A percentile compares a stretch with the other conserved stretches of the same genome.
phyloP scores from a whole-genome alignment of 345 rosid genomes.

The Gossypium rotundifolium region DNA sequence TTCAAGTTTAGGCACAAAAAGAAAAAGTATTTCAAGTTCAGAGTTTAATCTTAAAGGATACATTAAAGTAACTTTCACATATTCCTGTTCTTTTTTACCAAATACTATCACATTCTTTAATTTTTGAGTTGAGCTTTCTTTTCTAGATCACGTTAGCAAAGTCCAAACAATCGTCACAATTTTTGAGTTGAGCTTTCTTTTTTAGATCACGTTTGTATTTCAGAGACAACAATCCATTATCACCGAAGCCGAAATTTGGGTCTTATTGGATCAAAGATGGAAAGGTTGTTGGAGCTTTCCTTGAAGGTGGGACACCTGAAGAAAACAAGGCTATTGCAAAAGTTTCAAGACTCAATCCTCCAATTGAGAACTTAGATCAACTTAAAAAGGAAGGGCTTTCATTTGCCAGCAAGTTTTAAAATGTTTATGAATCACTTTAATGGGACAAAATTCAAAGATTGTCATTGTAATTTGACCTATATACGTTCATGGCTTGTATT shows the following conservation, averaged over 20 bases:
- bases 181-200: no score
- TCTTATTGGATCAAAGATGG: slow-evolving; percentile 85
- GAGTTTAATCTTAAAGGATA: no score
- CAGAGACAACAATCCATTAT: slow-evolving; percentile 55
- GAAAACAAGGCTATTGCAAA: slow-evolving; percentile 87
- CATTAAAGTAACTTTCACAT: no score
- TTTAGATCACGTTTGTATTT: slow-evolving; percentile 55
- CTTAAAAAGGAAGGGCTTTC: slow-evolving; percentile 62
- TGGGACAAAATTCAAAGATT: background rate
- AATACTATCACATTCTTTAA: no score
- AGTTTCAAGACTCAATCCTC: slow-evolving; percentile 61
- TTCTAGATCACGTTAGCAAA: no score
- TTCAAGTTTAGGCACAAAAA: background rate
- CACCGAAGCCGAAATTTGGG: slow-evolving; percentile 71
- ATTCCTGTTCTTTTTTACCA: no score
- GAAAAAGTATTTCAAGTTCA: background rate
- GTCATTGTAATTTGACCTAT: background rate
- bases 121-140: no score
- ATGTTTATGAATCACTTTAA: background rate
- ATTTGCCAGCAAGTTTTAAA: slow-evolving; percentile 70
- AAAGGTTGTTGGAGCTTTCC: slow-evolving; percentile 78
- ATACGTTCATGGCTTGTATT: background rate
- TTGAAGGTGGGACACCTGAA: slow-evolving; percentile 82
- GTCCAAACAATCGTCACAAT: no score
- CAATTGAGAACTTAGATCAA: slow-evolving; percentile 46